Base-by-base conservation (phyloP, 768 basidiomycete genomes). In the Suillus hirtellus region DNA sequence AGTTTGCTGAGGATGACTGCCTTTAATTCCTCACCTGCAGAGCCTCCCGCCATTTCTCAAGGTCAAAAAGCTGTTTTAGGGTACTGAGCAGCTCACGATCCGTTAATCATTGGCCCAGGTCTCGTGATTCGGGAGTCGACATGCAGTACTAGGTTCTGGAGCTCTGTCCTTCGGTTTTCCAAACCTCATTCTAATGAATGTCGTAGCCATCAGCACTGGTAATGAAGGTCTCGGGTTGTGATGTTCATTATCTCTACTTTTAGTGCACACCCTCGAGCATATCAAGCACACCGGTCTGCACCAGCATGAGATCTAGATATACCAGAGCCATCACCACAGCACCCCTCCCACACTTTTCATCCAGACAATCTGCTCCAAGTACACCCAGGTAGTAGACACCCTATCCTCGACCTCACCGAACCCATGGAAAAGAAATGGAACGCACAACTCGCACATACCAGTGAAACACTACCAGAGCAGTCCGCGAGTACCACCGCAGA, bases 391-490 rank as follows among this genome's bases (percentile, higher is more conserved):
- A 77, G 72, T 8, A 58, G 65, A 14, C 83, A 85, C 69, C 84
- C 84, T 3, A 79, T 85, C 42, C 77, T 74, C 59, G 78, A 81
- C 38, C 71, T 85, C 15, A 80, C 81, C 38, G 63, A 72, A 34
- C 65, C 68, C 5, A 77, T 79, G 1, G 76, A 82, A 61, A 56
- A 63, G 27, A 66, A 67, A 24, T 85, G 84, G 82, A 68, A 74
- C 12, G 65, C 64, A 3, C 80, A 81, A 68, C 61, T 78, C 11
- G 63, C 64, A 0, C 70, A 71, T 8, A 78, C 79, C 34, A 81
- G 80, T 61, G 72, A 65, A 59, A 76, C 78, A 8, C 65, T 81
- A 14, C 65, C 71, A 10, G 64, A 59, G 82, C 81, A 4, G 76
- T 79, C 3, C 62, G 64, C 5, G 80, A 82, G 60, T 82, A 82